Evolutionary conservation across 2,329 filamentous ascomycete species (phyloP), one percentile per base, ranked within the genome.

Genomic region (Fusarium multiceps): DNA sequence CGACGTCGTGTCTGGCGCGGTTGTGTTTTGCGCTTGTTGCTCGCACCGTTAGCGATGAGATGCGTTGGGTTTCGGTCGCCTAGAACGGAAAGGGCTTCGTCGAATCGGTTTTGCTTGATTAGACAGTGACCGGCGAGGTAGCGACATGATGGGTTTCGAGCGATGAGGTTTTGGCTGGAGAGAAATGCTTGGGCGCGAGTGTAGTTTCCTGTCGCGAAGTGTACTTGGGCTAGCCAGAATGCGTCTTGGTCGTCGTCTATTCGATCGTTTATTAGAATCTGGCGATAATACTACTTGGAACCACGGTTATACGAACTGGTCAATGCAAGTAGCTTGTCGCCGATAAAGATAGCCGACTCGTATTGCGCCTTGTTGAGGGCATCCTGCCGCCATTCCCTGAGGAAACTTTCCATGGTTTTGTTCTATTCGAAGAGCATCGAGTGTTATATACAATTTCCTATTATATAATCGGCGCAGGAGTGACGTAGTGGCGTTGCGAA

Each of bases 181-280:
- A 99, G 89, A 71, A 98, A 92, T 25, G 93, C 88, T 75, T 97
- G 91, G 4, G 96, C 94, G 75, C 96, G 92, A 11, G 92, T 96
- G 80, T 97, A 98, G 83, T 98, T 97, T 74, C 93, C 94, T 50
- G 93, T 96, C 54, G 91, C 92, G 82, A 98, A 99, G 81, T 99
- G 95, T 40, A 97, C 93, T 81, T 98, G 95, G n/a, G 96, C 96
- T 45, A 99, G 90, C 92, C 94, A 98, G 78, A 97, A 97, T 42
- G 94, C 95, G 79, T 99, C 96, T 71, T 93, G 91, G 76, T 97
- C 94, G 79, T 95, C 92, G 77, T 94, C 96, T 98, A 42, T 18
- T 11, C 18, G 32, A 18, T 27, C 28, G 7, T 16, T 13, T 47
- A 59, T 62, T 63, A 73, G 72, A 55, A 5, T 10, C 27, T 6